phyloP scores from a whole-genome alignment of 192 early-diverging fungal species.

The Linnemannia hyalina region DNA sequence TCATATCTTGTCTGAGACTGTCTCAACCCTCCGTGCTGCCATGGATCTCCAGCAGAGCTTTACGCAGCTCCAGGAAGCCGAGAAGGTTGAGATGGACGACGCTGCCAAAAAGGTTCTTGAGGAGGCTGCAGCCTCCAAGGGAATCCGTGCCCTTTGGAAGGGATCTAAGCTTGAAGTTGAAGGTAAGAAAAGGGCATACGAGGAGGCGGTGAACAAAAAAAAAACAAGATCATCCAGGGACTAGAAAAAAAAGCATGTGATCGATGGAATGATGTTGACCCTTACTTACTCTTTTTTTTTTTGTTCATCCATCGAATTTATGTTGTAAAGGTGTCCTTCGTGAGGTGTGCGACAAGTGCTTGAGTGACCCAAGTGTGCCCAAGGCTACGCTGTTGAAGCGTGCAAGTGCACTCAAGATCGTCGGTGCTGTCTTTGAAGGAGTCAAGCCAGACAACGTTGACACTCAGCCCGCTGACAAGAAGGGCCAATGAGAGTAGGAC shows the following conservation, averaged over 20 bases:
- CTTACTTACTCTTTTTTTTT: background rate
- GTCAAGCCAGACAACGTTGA: constrained; percentile 71
- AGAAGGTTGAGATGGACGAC: constrained; percentile 82
- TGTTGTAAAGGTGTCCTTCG: constrained; percentile 73
- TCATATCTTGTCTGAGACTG: constrained; percentile 92
- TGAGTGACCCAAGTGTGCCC: constrained; percentile 74
- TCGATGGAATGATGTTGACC: background rate
- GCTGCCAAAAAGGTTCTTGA: constrained; percentile 77
- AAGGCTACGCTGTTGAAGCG: constrained; percentile 74
- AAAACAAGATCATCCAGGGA: background rate
- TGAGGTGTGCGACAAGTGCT: constrained; percentile 90
- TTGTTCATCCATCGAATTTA: too few species aligned
- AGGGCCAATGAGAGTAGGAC: background rate
- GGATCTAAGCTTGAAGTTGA: constrained; percentile 96
- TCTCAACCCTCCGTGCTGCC: constrained; percentile 91
- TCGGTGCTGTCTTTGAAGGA: constrained; percentile 88
- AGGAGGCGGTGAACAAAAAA: background rate
- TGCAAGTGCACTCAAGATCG: constrained; percentile 83
- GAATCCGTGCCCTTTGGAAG: constrained; percentile 92
- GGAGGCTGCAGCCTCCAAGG: constrained; percentile 78
- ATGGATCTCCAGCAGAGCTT: constrained; percentile 95
- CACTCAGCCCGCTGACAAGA: background rate
- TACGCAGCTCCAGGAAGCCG: constrained; percentile 89
- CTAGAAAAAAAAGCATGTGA: background rate
- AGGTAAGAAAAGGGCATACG: constrained; percentile 28